Evolutionary conservation across 768 basidiomycete species (phyloP).

Genomic region (Mycena albidolilacea): DNA sequence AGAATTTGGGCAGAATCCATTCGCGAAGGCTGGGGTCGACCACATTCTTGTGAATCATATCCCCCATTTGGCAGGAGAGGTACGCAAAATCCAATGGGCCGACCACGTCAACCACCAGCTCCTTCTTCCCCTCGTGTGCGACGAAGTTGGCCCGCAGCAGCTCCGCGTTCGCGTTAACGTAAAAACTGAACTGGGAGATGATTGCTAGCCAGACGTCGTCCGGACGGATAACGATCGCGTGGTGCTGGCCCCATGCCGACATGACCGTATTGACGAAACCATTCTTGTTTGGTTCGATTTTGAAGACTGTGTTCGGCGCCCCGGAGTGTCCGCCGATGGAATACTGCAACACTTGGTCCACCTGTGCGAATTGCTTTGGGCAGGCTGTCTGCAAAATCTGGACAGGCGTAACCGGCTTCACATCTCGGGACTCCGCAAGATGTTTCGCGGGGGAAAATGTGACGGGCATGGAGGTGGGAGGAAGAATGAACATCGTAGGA

Average conservation of each 20-base stretch:
- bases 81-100: neutral
- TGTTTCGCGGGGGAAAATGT: neutral
- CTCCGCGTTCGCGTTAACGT: neutral
- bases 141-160: neutral
- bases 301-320: neutral
- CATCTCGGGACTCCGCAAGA: neutral
- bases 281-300: neutral
- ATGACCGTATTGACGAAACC: neutral
- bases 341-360: neutral
- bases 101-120: neutral
- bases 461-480: neutral
- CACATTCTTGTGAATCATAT: neutral
- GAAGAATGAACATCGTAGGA: no score
- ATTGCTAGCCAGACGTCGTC: neutral
- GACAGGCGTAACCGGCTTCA: neutral
- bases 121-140: neutral
- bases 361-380: neutral
- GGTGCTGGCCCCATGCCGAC: neutral
- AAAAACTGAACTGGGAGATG: neutral
- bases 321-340: neutral
- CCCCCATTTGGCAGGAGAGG: neutral
- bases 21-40: neutral
- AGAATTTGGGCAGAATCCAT: neutral
- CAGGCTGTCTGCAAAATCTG: neutral
- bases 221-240: slow-evolving; percentile 29